These are phyloP conservation scores for Boletus rex-veris DNA, from an alignment of 768 basidiomycete genomes.

Conservation along the genomic window DNA sequence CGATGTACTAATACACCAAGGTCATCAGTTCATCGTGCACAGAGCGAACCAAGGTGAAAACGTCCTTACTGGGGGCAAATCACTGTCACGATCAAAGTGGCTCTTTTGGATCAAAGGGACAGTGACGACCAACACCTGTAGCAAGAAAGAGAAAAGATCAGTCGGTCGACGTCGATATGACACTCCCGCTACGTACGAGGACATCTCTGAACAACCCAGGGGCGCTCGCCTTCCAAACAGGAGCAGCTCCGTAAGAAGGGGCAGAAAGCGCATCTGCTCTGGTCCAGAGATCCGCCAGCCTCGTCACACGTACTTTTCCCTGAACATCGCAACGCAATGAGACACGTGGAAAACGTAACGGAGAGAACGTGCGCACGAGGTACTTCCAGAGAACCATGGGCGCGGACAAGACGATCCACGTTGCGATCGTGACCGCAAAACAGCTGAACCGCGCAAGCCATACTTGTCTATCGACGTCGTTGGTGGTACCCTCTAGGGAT, in stretches of 20 bases:
- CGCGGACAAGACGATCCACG: constrained; percentile 36
- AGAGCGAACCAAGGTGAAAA: not conserved
- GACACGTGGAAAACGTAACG: not conserved
- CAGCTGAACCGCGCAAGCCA: constrained; percentile 37
- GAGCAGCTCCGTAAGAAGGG: constrained; percentile 23
- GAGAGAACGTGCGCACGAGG: constrained; percentile 24
- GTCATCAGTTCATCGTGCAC: not conserved
- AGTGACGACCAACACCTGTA: constrained; percentile 38
- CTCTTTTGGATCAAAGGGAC: constrained; percentile 33
- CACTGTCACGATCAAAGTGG: constrained; percentile 40
- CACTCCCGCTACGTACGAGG: constrained; percentile 31
- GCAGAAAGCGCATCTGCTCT: constrained; percentile 34
- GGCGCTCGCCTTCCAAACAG: constrained; percentile 41
- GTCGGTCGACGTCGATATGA: not conserved
- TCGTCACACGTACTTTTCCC: constrained; percentile 41
- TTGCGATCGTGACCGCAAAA: constrained; percentile 37
- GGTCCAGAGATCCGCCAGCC: constrained; percentile 40
- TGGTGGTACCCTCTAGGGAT: constrained; percentile 1
- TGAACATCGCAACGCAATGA: constrained; percentile 14
- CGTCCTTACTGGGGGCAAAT: constrained; percentile 41
- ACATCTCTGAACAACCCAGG: constrained; percentile 38
- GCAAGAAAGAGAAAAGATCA: not conserved
- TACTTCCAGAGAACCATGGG: constrained; percentile 50
- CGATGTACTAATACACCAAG: constrained; percentile 35
- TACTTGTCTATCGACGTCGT: constrained; percentile 15